A percentile compares a stretch with the other conserved stretches of the same genome.
Evolutionary conservation across 805 yeast species (phyloP).

Genomic region (Candida orba): DNA sequence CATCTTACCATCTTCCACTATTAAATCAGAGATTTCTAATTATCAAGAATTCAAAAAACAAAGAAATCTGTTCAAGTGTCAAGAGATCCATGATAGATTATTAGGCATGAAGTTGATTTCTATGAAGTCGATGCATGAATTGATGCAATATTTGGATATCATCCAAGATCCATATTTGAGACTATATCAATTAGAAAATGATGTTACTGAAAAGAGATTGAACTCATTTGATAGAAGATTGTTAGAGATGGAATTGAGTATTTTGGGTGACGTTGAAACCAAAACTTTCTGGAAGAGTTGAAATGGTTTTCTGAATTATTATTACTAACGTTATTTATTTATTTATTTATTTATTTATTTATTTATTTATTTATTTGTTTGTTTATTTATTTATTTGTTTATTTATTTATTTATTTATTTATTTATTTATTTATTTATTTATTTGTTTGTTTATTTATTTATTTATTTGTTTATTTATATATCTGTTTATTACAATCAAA

Average conservation of each 20-base stretch:
- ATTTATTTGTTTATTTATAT: too few relatives aligned
- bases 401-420: conserved; percentile 1
- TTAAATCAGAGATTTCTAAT: conserved; percentile 8
- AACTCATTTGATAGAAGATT: conserved; percentile 9
- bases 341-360: not conserved
- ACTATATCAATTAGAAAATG: conserved; percentile 4
- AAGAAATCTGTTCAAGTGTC: conserved; percentile 8
- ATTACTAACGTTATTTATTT: not conserved
- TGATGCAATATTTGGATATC: conserved; percentile 5
- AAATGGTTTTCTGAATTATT: too few relatives aligned
- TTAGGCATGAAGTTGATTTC: conserved; percentile 4
- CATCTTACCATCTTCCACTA: conserved; percentile 14
- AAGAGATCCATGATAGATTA: conserved; percentile 6
- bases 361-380: conserved; percentile 2
- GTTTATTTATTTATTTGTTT: not conserved
- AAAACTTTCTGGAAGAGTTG: not conserved
- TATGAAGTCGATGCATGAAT: conserved; percentile 7
- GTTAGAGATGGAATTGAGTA: conserved; percentile 17
- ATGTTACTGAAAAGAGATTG: not conserved
- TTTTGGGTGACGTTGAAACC: conserved; percentile 15
- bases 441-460: too few relatives aligned
- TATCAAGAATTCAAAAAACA: conserved; percentile 6
- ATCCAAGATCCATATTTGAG: conserved; percentile 10
- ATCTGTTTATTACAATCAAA: too few relatives aligned
- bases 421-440: not conserved